Percentiles rank a stretch among this genome's conserved stretches.
These are phyloP conservation scores for Gossypium sturtianum DNA, from an alignment of 345 rosid genomes.

Conservation along the genomic window DNA sequence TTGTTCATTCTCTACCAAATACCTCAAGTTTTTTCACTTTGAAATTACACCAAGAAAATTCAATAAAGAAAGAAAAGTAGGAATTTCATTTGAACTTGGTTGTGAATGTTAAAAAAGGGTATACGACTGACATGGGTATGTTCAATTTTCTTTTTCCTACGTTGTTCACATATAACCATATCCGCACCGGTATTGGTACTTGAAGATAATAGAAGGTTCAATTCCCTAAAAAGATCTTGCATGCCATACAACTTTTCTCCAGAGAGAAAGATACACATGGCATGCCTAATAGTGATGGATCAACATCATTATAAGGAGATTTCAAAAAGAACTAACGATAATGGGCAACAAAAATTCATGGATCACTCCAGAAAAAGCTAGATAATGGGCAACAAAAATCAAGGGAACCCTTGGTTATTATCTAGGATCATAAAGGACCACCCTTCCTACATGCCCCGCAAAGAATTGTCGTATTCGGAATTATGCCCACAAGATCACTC, in stretches of 20 bases:
- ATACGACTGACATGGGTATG: neutral
- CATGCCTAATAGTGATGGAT: neutral
- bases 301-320: neutral
- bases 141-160: neutral
- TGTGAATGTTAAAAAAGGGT: neutral
- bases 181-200: neutral
- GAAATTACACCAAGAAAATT: neutral
- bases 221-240: too few species aligned
- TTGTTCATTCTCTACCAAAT: neutral
- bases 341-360: slow-evolving; percentile 4
- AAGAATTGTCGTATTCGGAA: slow-evolving; percentile 10
- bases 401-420: slow-evolving; percentile 2
- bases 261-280: too few species aligned
- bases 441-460: slow-evolving; percentile 22
- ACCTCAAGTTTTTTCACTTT: neutral
- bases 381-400: slow-evolving; percentile 7
- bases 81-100: neutral
- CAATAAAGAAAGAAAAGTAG: neutral
- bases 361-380: neutral
- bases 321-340: neutral
- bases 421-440: slow-evolving; percentile 25
- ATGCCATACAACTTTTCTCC: too few species aligned
- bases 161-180: neutral
- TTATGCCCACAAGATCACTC: slow-evolving; percentile 25
- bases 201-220: too few species aligned